These are phyloP conservation scores for Xylariaceae sp. DNA, from an alignment of 2,329 filamentous ascomycete species.

Conservation along the genomic window DNA sequence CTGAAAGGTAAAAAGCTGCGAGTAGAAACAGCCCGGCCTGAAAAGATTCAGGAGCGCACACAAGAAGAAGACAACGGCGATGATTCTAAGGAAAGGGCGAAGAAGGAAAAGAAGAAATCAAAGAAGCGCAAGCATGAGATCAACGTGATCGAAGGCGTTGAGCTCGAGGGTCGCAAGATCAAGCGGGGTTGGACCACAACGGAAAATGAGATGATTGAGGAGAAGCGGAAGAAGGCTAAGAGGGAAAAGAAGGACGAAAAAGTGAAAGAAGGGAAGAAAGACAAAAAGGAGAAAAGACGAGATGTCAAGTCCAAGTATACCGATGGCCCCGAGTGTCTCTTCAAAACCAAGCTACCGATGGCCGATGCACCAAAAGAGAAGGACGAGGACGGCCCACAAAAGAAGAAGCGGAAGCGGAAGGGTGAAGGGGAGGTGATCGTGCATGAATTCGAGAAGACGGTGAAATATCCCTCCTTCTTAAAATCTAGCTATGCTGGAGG, in stretches of 20 bases:
- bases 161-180: conserved; percentile 72
- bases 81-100: conserved; percentile 30
- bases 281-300: conserved; percentile 53
- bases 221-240: conserved; percentile 42
- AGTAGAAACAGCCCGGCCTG: conserved; percentile 74
- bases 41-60: conserved; percentile 44
- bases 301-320: conserved; percentile 73
- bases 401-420: conserved; percentile 59
- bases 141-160: conserved; percentile 60
- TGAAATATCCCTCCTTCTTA: conserved; percentile 77
- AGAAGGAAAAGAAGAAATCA: conserved; percentile 38
- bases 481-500: conserved; percentile 50
- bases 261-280: conserved; percentile 47
- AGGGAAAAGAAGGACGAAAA: conserved; percentile 35
- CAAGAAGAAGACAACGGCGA: conserved; percentile 23
- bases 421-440: conserved; percentile 61
- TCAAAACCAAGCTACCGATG: conserved; percentile 72
- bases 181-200: conserved; percentile 87
- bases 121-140: conserved; percentile 51
- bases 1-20: conserved; percentile 81
- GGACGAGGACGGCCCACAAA: conserved; percentile 41
- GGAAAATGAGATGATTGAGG: conserved; percentile 44
- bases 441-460: conserved; percentile 86
- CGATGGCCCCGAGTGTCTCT: conserved; percentile 74
- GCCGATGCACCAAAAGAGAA: conserved; percentile 38